Evolutionary conservation across 495 filamentous ascomycete species (phyloP), one percentile per base, ranked within the genome.

Genomic region (Xylaria nigripes): DNA sequence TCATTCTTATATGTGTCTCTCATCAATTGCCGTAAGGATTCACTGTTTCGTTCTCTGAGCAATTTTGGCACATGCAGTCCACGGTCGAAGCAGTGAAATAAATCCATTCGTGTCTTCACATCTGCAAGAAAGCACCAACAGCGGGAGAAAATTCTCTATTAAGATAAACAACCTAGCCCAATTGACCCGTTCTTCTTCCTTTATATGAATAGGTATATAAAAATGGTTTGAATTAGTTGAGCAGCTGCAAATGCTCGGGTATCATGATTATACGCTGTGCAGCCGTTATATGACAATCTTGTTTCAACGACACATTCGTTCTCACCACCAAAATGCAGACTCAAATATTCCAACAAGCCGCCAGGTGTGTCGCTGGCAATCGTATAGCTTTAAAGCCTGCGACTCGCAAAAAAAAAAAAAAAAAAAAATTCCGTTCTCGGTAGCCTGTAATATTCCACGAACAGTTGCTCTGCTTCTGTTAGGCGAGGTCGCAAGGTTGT

Each of bases 251-350:
- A 34, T 50, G 45, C 46, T 49, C 27, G 53, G 53, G 53, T 55
- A 55, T 55, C 53, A 49, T 41, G 50, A 44, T 24, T 50, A 49
- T 55, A 55, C 53, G 46, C 45, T 50, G 43, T 49, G 45, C 46
- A 49, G 23, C 41, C 18, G 7, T 49, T 27, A 6, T 27, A 18
- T 29, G 32, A 19, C 21, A 47, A 54, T 43, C 44, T 42, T 34
- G 27, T 29, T 54, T 13, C 1, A 27, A 27, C 32, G 43, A 41
- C 42, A n/a, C 21, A 22, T 22, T 19, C 10, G 29, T 41, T 19
- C 42, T 45, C 41, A 12, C 27, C 10, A 6, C 18, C 29, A 45
- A 32, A 25, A 24, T 41, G 5, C 19, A 52, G 7, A 45, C 50
- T 34, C 25, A 29, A 29, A 4, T 29, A 4, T 29, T 29, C 32